A percentile compares a stretch with the other conserved stretches of the same genome.
Evolutionary conservation across 345 rosid genomes (phyloP).

Genomic region (Hibiscus mutabilis): DNA sequence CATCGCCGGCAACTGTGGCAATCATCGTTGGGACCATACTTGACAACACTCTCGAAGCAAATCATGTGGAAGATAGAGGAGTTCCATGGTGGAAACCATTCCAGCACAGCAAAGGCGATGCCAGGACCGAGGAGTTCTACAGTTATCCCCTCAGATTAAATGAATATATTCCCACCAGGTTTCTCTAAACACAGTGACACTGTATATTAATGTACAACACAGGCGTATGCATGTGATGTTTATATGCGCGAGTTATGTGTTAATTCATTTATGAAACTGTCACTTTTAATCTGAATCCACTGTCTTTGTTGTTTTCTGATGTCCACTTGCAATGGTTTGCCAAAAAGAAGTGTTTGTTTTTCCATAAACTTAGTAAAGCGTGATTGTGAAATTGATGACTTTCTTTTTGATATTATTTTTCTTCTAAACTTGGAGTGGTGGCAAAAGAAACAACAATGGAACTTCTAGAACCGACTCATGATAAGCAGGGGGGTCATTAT

Average conservation of each 20-base stretch:
- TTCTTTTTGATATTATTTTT: too few relatives aligned
- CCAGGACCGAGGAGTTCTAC: conserved; percentile 71
- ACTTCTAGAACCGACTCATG: too few relatives aligned
- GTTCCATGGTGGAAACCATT: conserved; percentile 87
- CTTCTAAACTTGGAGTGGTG: too few relatives aligned
- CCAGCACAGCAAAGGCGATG: conserved; percentile 63
- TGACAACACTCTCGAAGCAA: conserved; percentile 72
- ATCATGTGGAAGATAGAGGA: conserved; percentile 50
- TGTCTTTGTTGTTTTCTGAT: background rate
- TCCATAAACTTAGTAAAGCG: too few relatives aligned
- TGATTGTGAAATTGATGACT: too few relatives aligned
- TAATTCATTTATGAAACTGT: background rate
- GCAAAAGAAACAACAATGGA: too few relatives aligned
- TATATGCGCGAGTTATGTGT: conserved; percentile 5
- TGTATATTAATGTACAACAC: conserved; percentile 8
- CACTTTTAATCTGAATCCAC: background rate
- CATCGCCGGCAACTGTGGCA: conserved; percentile 78
- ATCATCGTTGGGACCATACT: conserved; percentile 56
- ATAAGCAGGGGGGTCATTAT: too few relatives aligned
- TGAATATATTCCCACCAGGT: conserved; percentile 56
- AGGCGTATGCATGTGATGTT: conserved; percentile 5
- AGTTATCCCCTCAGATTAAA: conserved; percentile 50
- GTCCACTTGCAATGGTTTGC: too few relatives aligned
- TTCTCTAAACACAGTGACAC: conserved; percentile 26
- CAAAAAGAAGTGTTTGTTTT: background rate